Percentiles rank a stretch among this genome's conserved stretches.
phyloP scores from a whole-genome alignment of 2,329 filamentous ascomycete genomes.

The Alternaria burnsii region DNA sequence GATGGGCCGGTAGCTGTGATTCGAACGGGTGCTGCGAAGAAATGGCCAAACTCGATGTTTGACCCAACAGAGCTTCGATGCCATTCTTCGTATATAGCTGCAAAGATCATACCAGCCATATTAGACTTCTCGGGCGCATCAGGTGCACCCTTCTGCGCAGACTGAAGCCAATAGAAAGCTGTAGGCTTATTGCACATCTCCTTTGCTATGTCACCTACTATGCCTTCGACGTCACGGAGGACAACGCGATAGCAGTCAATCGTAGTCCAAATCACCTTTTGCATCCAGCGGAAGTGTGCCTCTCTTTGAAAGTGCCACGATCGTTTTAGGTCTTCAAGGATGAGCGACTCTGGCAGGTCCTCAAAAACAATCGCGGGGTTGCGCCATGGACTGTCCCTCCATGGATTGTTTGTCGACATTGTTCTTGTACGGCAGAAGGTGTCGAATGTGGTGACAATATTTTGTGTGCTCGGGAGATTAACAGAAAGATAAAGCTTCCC shows the following conservation, averaged over 20 bases:
- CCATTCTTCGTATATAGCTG: constrained; percentile 24
- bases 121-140: constrained; percentile 4
- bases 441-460: constrained; percentile 3
- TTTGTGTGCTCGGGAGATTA: constrained; percentile 13
- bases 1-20: constrained; percentile 19
- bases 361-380: constrained; percentile 14
- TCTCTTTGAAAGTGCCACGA: constrained; percentile 24
- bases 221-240: constrained; percentile 16
- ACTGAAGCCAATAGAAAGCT: constrained; percentile 21
- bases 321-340: constrained; percentile 20
- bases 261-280: constrained; percentile 15
- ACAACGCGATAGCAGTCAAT: constrained; percentile 9
- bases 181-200: constrained; percentile 25
- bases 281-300: constrained; percentile 17
- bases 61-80: constrained; percentile 11
- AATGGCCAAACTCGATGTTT: constrained; percentile 27
- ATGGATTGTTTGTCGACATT: background rate
- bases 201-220: constrained; percentile 15
- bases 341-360: constrained; percentile 14
- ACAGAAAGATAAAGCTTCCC: constrained; percentile 8
- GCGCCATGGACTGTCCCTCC: constrained; percentile 18
- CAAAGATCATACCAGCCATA: constrained; percentile 17
- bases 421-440: constrained; percentile 3
- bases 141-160: constrained; percentile 15
- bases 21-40: constrained; percentile 22